Evolutionary conservation across 805 yeast genomes (phyloP).

Genomic region (Metschnikowia dekortorum): DNA sequence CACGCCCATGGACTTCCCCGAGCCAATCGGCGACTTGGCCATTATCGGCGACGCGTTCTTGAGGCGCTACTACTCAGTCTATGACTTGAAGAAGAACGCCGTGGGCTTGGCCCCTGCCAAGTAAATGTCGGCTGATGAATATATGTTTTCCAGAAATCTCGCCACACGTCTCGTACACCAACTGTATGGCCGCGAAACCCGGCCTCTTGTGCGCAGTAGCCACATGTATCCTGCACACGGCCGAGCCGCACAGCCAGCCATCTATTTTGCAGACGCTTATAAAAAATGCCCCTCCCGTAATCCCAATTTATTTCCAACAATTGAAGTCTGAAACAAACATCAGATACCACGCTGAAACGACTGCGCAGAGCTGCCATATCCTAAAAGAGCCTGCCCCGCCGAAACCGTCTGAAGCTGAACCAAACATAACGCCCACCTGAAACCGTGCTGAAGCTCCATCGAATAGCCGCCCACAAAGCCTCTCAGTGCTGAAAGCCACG

Average conservation of each 20-base stretch:
- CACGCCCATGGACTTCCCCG: conserved; percentile 97
- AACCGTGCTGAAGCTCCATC: background rate
- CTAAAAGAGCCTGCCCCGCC: too few species aligned
- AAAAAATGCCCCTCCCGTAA: background rate
- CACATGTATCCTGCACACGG: background rate
- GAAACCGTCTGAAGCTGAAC: too few species aligned
- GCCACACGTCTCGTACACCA: background rate
- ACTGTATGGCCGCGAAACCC: background rate
- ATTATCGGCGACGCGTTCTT: conserved; percentile 97
- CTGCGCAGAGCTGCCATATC: too few species aligned
- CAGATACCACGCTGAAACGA: background rate
- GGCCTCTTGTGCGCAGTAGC: background rate
- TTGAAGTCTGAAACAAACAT: background rate
- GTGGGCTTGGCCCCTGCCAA: conserved; percentile 88
- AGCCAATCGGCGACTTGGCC: conserved; percentile 94
- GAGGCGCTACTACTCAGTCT: conserved; percentile 90
- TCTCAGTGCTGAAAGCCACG: too few species aligned
- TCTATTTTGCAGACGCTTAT: conserved; percentile 7
- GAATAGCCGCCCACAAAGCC: too few species aligned
- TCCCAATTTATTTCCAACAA: background rate
- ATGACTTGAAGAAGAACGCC: conserved; percentile 85
- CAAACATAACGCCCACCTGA: background rate
- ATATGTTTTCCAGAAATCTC: too few species aligned
- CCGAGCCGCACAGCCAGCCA: conserved; percentile 12
- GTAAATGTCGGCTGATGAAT: conserved; percentile 5